These are phyloP conservation scores for Silene coronaria DNA, from an alignment of 179 eudicot genomes.

Conservation along the genomic window DNA sequence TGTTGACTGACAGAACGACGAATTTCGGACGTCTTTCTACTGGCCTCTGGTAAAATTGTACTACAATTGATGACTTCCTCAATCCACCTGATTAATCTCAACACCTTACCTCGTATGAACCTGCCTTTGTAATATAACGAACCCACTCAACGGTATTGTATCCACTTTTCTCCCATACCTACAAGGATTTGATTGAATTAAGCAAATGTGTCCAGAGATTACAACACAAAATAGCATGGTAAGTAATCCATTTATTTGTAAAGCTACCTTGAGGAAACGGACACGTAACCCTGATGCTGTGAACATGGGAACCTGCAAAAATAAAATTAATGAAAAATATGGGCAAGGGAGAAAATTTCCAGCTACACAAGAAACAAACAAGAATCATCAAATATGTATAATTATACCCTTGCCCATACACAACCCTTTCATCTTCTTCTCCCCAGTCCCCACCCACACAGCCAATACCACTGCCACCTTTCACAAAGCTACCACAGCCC, in stretches of 20 bases:
- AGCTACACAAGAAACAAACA: neutral
- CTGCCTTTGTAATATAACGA: constrained; percentile 96
- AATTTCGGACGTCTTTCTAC: neutral
- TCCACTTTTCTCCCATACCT: constrained; percentile 99
- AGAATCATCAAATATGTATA: neutral
- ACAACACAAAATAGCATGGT: neutral
- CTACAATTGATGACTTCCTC: constrained; percentile 5
- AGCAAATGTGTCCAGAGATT: neutral
- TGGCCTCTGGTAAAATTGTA: constrained; percentile 14
- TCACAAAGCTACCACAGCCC: too few relatives aligned
- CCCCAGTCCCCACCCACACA: too few relatives aligned
- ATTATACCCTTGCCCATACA: too few relatives aligned
- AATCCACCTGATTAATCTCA: constrained; percentile 28
- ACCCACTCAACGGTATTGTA: constrained; percentile 99
- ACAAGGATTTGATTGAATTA: constrained; percentile 17
- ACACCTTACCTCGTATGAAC: constrained; percentile 92
- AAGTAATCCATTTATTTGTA: neutral
- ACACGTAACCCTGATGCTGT: constrained; percentile 97
- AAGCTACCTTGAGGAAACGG: constrained; percentile 90
- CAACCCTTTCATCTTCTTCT: too few relatives aligned
- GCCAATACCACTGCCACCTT: too few relatives aligned
- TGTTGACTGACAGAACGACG: neutral
- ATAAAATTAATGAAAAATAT: neutral
- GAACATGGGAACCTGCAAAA: constrained; percentile 90
- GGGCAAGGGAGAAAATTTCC: neutral